Evolutionary conservation across 306 rosid genomes (phyloP).

Genomic region (Datisca glomerata): DNA sequence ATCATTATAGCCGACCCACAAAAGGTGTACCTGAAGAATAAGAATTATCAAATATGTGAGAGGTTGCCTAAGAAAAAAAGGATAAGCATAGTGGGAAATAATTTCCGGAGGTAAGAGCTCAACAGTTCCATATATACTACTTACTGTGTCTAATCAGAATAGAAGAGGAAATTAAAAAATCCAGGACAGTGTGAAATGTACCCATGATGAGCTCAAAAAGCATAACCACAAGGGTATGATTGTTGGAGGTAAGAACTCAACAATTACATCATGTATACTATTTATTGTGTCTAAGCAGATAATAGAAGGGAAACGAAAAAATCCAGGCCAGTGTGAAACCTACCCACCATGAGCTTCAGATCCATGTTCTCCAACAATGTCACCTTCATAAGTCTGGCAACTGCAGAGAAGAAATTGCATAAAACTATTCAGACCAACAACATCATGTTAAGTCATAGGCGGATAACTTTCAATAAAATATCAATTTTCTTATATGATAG

Average conservation of each 20-base stretch:
- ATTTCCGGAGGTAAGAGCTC: too few species aligned
- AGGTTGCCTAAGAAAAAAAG: background rate
- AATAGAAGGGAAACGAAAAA: slow-evolving; percentile 8
- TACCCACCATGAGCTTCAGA: slow-evolving; percentile 99
- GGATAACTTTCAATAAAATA: too few species aligned
- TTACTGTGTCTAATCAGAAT: too few species aligned
- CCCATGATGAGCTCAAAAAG: too few species aligned
- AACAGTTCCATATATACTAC: background rate
- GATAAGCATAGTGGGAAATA: background rate
- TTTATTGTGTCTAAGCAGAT: background rate
- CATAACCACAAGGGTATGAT: background rate
- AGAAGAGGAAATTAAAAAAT: too few species aligned
- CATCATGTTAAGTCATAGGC: too few species aligned
- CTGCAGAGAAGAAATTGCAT: slow-evolving; percentile 32
- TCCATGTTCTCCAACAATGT: slow-evolving; percentile 89
- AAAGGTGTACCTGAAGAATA: slow-evolving; percentile 71
- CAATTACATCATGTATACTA: too few species aligned
- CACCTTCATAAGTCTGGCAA: slow-evolving; percentile 98
- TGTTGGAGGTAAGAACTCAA: too few species aligned
- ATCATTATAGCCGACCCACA: slow-evolving; percentile 92
- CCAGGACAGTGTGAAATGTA: too few species aligned
- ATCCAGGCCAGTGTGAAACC: too few species aligned
- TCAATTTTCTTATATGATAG: too few species aligned
- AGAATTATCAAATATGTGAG: slow-evolving; percentile 12
- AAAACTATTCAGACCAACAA: too few species aligned